Base-by-base conservation (phyloP, 2,329 filamentous ascomycete genomes). In the Penicillium corylophilum region DNA sequence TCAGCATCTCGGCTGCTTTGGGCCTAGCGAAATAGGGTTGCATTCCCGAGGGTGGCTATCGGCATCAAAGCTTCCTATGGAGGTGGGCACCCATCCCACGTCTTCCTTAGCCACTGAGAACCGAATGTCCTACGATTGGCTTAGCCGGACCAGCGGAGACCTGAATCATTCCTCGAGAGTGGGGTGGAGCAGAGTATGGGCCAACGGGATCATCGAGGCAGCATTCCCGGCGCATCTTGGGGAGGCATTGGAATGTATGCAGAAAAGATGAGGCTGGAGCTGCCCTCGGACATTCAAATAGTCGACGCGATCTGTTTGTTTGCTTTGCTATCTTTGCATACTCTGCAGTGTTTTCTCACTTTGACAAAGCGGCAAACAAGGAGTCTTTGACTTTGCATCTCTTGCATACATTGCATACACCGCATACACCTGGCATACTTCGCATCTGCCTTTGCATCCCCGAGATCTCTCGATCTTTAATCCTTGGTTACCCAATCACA, bases 271-370 rank as follows among this genome's bases (percentile, higher is more conserved):
- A 67, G 70, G 70, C 70, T 72, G 70, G 70, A 44, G 52, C 44
- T 47, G 54, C 29, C 56, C 44, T 52, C 53, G 52, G 57, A 57
- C 60, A 63, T 72, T 72, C 70, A 72, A 72, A 72, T 71, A 72
- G 59, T 56, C 51, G 57, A 61, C 48, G 64, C 47, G 51, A 53
- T 65, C 70, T 71, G 68, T 72, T 72, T 72, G 70, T 69, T 72
- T 72, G 65, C 67, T 72, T 72, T 72, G 70, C 66, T 61, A 67
- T 60, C 64, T 71, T 72, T 72, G 70, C 70, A 72, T 69, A 59
- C 57, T 71, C 59, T 69, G 67, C 68, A 69, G 61, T 70, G 68
- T 71, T 71, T 71, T 69, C 55, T 61, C 64, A 61, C 63, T 65
- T 71, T 70, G 68, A 62, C 66, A 66, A 65, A 52, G 48, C 29